phyloP scores from a whole-genome alignment of 163 green algal genomes.

The Chloromonas sp. region DNA sequence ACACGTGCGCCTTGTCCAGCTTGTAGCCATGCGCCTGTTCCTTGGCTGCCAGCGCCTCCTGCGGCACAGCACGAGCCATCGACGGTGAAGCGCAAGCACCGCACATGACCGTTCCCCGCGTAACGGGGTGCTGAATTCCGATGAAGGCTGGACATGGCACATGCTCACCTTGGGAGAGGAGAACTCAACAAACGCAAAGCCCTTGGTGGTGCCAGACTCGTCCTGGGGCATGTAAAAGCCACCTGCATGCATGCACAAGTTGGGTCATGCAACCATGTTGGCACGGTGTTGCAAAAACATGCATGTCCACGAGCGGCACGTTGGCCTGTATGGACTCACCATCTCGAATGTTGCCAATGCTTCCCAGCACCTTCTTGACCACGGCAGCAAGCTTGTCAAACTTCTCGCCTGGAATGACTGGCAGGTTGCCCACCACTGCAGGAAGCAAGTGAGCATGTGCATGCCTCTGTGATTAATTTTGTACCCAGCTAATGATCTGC shows the following conservation, averaged over 20 bases:
- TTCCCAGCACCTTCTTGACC: conserved; percentile 81
- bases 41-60: conserved; percentile 48
- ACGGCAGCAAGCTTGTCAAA: conserved; percentile 88
- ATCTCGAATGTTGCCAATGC: conserved; percentile 77
- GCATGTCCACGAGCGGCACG: not conserved
- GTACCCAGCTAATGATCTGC: not conserved
- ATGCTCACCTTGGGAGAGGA: conserved; percentile 38
- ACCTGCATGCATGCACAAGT: conserved; percentile 32
- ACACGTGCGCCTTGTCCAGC: conserved; percentile 93
- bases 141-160: too few species aligned
- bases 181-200: conserved; percentile 96
- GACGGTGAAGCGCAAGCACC: too few species aligned
- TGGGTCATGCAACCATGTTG: not conserved
- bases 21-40: conserved; percentile 66
- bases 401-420: conserved; percentile 85
- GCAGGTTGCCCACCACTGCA: conserved; percentile 92
- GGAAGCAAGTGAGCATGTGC: not conserved
- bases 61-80: not conserved
- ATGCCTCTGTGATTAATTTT: not conserved
- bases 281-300: not conserved
- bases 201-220: conserved; percentile 70
- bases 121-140: too few species aligned
- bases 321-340: conserved; percentile 21
- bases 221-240: conserved; percentile 86
- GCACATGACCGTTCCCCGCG: too few species aligned